Evolutionary conservation across 768 basidiomycete species (phyloP).

Genomic region (Macrocybe gigantea): DNA sequence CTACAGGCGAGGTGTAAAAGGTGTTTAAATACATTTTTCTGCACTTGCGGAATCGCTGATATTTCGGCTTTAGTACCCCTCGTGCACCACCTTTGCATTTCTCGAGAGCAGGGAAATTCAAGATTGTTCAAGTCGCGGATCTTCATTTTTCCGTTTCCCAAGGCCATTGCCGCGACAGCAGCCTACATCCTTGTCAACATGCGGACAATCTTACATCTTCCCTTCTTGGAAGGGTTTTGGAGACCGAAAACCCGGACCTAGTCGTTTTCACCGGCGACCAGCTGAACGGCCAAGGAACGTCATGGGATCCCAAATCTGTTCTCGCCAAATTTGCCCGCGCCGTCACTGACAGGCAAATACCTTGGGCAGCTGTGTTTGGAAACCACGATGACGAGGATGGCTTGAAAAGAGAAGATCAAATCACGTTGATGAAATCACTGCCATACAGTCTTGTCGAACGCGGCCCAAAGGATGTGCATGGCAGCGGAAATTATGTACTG

Average conservation of each 20-base stretch:
- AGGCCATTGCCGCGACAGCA: slow-evolving; percentile 74
- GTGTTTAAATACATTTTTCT: slow-evolving; percentile 32
- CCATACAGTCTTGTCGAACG: slow-evolving; percentile 81
- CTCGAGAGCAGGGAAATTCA: slow-evolving; percentile 78
- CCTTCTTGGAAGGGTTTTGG: slow-evolving; percentile 66
- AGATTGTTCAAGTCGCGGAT: slow-evolving; percentile 87
- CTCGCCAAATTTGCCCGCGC: slow-evolving; percentile 83
- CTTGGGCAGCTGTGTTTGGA: slow-evolving; percentile 92
- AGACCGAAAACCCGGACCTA: slow-evolving; percentile 81
- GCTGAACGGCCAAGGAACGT: slow-evolving; percentile 84
- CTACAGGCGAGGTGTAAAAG: slow-evolving; percentile 66
- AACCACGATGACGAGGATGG: slow-evolving; percentile 89
- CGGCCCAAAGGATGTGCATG: slow-evolving; percentile 82
- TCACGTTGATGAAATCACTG: slow-evolving; percentile 65
- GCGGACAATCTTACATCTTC: slow-evolving; percentile 80
- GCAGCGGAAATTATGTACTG: slow-evolving; percentile 87
- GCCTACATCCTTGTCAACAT: slow-evolving; percentile 44
- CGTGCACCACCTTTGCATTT: slow-evolving; percentile 79
- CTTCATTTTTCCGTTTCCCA: slow-evolving; percentile 84
- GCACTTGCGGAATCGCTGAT: neutral
- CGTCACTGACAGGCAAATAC: slow-evolving; percentile 69
- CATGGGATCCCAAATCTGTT: slow-evolving; percentile 86
- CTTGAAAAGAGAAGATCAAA: slow-evolving; percentile 53
- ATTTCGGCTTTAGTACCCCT: slow-evolving; percentile 46
- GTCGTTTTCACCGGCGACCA: slow-evolving; percentile 94